Evolutionary conservation across 371 early-diverging fungal species (phyloP).

Genomic region (Syncephalastrum contaminatum): DNA sequence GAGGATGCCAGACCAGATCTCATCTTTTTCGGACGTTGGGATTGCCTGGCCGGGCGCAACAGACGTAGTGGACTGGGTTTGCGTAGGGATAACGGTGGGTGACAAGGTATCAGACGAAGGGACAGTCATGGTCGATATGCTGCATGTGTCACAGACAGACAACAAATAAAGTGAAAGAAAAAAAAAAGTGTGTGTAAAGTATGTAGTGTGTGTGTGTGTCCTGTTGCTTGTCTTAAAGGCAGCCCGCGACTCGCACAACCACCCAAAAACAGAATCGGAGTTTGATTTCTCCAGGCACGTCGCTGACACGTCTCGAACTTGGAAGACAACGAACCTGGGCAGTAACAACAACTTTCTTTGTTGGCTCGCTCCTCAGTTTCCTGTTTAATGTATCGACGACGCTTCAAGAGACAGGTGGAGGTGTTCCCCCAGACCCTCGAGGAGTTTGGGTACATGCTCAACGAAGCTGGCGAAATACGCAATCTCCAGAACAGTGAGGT

Average conservation of each 20-base stretch:
- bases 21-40: conserved; percentile 47
- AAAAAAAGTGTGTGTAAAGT: too few species aligned
- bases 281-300: too few species aligned
- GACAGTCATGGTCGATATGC: conserved; percentile 8
- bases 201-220: too few species aligned
- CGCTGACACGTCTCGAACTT: too few species aligned
- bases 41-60: conserved; percentile 11
- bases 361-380: too few species aligned
- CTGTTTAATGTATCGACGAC: conserved; percentile 22
- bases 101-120: conserved; percentile 5
- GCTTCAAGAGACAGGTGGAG: conserved; percentile 15
- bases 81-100: conserved; percentile 11
- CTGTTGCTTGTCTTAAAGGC: too few species aligned
- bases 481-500: conserved; percentile 22
- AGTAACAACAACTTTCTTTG: too few species aligned
- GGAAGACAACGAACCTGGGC: too few species aligned
- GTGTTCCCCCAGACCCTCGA: conserved; percentile 36
- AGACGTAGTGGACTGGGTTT: conserved; percentile 11
- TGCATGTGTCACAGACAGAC: too few species aligned
- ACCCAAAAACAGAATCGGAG: too few species aligned
- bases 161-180: too few species aligned
- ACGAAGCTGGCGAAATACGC: conserved; percentile 38
- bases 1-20: conserved; percentile 80
- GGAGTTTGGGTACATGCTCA: conserved; percentile 40
- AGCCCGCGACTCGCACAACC: too few species aligned